A percentile compares a stretch with the other conserved stretches of the same genome.
Conservation (phyloP, 2,329 filamentous ascomycete genomes). For the Epicoccum nigrum region DNA sequence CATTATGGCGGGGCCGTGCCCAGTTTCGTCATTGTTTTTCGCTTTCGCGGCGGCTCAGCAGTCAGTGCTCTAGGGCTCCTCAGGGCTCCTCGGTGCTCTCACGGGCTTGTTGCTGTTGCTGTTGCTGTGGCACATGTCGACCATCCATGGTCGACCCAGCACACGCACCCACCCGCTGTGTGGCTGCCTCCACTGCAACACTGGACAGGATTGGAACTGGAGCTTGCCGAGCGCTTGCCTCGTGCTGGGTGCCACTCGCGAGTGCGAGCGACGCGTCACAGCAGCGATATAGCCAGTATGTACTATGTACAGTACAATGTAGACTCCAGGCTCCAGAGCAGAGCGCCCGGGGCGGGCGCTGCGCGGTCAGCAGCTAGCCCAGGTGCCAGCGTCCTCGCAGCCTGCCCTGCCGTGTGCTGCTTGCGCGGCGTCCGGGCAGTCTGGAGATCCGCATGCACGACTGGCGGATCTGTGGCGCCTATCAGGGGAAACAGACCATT, state of each 20-base stretch:
- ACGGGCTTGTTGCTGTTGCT: constrained; percentile 10
- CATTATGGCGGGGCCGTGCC: constrained; percentile 28
- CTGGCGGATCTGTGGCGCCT: constrained; percentile 17
- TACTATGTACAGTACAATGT: too few relatives aligned
- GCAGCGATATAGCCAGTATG: too few relatives aligned
- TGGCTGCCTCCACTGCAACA: neutral
- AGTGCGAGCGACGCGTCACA: too few relatives aligned
- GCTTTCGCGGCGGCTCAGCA: too few relatives aligned
- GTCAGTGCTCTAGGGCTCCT: too few relatives aligned
- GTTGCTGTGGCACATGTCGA: too few relatives aligned
- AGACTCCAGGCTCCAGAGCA: too few relatives aligned
- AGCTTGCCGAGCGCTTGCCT: neutral
- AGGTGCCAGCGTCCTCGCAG: neutral
- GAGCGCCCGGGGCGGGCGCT: neutral
- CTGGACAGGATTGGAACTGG: neutral
- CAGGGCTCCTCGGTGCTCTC: too few relatives aligned
- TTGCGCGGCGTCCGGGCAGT: constrained; percentile 20
- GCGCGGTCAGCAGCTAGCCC: constrained; percentile 10
- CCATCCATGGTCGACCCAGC: too few relatives aligned
- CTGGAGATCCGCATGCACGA: constrained; percentile 21
- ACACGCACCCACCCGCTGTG: neutral
- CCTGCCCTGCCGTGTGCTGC: constrained; percentile 6
- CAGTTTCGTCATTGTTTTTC: constrained; percentile 28
- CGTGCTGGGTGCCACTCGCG: neutral
- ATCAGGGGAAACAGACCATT: constrained; percentile 15